A percentile compares a stretch with the other conserved stretches of the same genome.
Evolutionary conservation across 805 yeast species (phyloP).

Genomic region (Nakazawaea holstii): DNA sequence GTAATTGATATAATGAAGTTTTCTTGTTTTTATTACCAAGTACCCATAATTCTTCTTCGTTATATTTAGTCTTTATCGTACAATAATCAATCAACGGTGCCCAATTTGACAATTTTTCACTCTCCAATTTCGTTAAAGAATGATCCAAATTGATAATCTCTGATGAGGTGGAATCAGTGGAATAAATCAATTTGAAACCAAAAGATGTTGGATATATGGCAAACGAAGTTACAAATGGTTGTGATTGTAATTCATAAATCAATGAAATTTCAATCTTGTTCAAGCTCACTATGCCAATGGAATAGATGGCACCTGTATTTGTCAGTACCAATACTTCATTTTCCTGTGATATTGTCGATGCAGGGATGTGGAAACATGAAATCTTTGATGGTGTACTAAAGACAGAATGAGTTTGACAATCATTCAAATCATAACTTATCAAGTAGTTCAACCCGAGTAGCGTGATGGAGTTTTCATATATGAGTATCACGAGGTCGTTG

Average conservation of each 20-base stretch:
- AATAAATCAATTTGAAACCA: background rate
- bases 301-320: background rate
- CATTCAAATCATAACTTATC: slow-evolving; percentile 2
- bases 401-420: background rate
- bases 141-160: background rate
- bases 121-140: background rate
- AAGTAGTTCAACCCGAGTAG: slow-evolving; percentile 7
- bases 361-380: background rate
- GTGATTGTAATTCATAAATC: background rate
- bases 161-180: background rate
- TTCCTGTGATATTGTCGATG: background rate
- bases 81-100: slow-evolving; percentile 7
- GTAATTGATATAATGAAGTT: slow-evolving; percentile 3
- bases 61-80: background rate
- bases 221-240: background rate
- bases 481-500: slow-evolving; percentile 14
- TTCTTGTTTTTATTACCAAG: background rate
- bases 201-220: background rate
- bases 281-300: background rate
- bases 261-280: background rate
- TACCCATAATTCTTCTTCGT: slow-evolving; percentile 9
- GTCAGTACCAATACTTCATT: slow-evolving; percentile 1
- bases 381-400: background rate
- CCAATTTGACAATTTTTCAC: slow-evolving; percentile 1
- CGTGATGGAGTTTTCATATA: slow-evolving; percentile 16